Evolutionary conservation across 1,139 yeast species (phyloP), one percentile per base, ranked within the genome.

Genomic region (Nakaseomyces delphensis): DNA sequence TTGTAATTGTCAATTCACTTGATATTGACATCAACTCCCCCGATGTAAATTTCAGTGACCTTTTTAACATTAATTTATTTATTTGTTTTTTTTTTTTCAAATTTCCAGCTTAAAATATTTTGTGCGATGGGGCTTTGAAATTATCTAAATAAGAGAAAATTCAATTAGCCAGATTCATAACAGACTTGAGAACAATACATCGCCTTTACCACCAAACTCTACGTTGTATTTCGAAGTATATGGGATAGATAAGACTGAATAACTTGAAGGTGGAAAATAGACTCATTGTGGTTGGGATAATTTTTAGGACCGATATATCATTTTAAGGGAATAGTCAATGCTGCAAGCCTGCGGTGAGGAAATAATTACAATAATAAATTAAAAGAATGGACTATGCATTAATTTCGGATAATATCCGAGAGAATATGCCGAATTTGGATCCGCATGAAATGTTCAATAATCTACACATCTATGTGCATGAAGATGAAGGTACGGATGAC

Each of bases 11-110:
- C 25, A 23, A 23, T 23, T 7, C 6, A 23, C 10, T 23, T 7
- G 25, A 23, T 7, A 7, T n/a, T n/a, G n/a, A n/a, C 96, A 60
- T 81, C 83, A 23, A 75, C 60, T 19, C 15, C 32, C 10, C 18
- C 35, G 23, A 31, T 31, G n/a, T 18, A 11, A 21, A 21, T 21
- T 21, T 7, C 24, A 10, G 10, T 21, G 24, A 2, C 10, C 24
- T 25, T 10, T 25, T 25, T 8, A 25, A 25, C 3, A 11, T 10
- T 10, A 25, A 10, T 25, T 25, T 11, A 25, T 11, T 2, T 18
- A 16, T 8, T 31, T 16, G 1, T 18, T 31, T 18, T 18, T 18
- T 31, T 31, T 31, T 31, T 31, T 14, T 8, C 27, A 23, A 23
- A 23, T 10, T 7, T 23, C 9, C 10, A 10, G 27, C 27, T 8